Evolutionary conservation across 129 eudicot genomes (phyloP), one percentile per base, ranked within the genome.

Genomic region (Arctium minus): DNA sequence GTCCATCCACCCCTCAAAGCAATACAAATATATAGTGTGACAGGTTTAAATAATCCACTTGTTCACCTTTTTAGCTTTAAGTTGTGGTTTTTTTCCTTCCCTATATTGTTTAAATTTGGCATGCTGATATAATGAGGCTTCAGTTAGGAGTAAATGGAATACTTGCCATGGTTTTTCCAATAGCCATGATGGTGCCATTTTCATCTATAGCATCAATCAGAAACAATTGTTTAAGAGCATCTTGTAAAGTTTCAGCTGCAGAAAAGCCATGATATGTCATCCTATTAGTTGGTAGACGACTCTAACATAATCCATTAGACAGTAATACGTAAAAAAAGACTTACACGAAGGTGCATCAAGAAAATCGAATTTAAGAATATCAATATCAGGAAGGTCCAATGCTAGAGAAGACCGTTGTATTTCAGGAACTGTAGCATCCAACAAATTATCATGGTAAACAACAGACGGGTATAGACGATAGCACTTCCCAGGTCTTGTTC

Each of bases 351-450:
- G 99, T 44, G 99, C 74, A 79, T 96, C 99, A 70, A 96, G 97
- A 80, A 91, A 96, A 87, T 93, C 94, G 89, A 96, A 96, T 82
- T 93, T 89, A 65, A 96, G 97, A 86, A 96, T 93, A 80, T 96
- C 93, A 35, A 96, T 93, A 82, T 91, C 99, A 29, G 99, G 94
- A 46, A 96, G 98, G 88, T 96, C 91, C 85, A 96, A 80, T 50
- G 99, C 96, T 56, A 96, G 90, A 56, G 99, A 96, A 86, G 98
- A 93, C 67, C 98, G 93, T 86, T 84, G 97, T 85, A 96, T 96
- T 85, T 96, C 99, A 73, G 99, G 99, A 68, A 93, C 83, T 1
- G 99, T 93, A 9, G 97, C 98, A 73, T 92, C 97, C 80, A 96
- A 69, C 72, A 96, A 90, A 75, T 91, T 90, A 36, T 93, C 98